Percentiles rank a stretch among this genome's conserved stretches.
phyloP scores from a whole-genome alignment of 1,284 basidiomycete genomes.

The Pseudozyma pruni region DNA sequence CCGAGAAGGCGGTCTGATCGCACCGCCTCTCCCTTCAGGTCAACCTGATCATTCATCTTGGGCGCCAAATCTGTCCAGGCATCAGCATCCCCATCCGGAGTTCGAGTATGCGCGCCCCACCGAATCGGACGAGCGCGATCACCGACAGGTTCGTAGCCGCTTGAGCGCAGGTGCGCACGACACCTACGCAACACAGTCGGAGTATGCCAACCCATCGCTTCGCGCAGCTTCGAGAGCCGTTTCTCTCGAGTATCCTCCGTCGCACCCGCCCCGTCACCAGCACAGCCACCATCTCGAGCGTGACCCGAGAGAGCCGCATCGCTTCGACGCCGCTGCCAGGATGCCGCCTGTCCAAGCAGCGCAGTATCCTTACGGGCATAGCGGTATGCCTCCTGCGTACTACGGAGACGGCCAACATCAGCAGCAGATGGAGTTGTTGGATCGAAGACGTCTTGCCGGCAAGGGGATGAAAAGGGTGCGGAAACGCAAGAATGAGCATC shows the following conservation, averaged over 20 bases:
- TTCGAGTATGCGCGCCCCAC: background rate
- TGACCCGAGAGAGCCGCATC: background rate
- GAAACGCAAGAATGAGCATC: slow-evolving; percentile 51
- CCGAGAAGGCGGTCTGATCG: background rate
- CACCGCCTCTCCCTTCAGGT: slow-evolving; percentile 5
- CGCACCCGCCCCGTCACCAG: background rate
- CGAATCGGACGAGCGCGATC: slow-evolving; percentile 3
- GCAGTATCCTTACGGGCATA: slow-evolving; percentile 1
- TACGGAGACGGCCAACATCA: slow-evolving; percentile 21
- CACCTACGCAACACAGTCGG: background rate
- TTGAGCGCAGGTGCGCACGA: background rate
- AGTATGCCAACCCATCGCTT: slow-evolving; percentile 2
- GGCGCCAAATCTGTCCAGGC: slow-evolving; percentile 1
- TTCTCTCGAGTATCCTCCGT: slow-evolving; percentile 27
- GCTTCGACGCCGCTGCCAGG: slow-evolving; percentile 1
- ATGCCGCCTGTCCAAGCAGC: slow-evolving; percentile 1
- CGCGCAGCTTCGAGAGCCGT: slow-evolving; percentile 22
- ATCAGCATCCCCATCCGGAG: slow-evolving; percentile 1
- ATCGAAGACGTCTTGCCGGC: slow-evolving; percentile 37
- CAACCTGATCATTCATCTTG: slow-evolving; percentile 16
- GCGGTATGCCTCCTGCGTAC: slow-evolving; percentile 5
- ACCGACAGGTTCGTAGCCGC: background rate
- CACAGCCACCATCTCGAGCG: background rate
- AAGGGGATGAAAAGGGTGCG: slow-evolving; percentile 49
- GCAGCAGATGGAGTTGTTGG: slow-evolving; percentile 36